phyloP scores from a whole-genome alignment of 2,329 filamentous ascomycete species.

The Cladophialophora carrionii region DNA sequence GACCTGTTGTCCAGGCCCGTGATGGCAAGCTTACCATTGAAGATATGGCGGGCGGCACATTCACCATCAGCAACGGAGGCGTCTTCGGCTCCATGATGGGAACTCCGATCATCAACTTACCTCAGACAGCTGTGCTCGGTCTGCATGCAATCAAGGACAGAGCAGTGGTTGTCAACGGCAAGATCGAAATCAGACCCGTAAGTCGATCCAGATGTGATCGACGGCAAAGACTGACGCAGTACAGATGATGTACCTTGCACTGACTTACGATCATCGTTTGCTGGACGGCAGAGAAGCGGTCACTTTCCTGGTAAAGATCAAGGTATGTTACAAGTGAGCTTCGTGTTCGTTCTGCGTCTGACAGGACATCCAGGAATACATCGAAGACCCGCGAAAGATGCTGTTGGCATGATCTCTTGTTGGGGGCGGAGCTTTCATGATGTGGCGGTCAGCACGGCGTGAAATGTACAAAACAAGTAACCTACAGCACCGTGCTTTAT shows the following conservation, averaged over 20 bases:
- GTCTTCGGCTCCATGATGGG: constrained; percentile 98
- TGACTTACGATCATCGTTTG: constrained; percentile 96
- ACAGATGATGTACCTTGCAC: constrained; percentile 95
- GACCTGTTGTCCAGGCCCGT: constrained; percentile 65
- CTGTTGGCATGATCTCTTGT: constrained; percentile 27
- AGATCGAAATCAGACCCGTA: constrained; percentile 85
- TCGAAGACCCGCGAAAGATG: constrained; percentile 37
- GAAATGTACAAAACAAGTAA: constrained; percentile 18
- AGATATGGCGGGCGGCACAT: constrained; percentile 98
- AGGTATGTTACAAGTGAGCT: constrained; percentile 51
- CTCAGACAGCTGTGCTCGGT: constrained; percentile 70
- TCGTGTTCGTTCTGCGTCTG: constrained; percentile 2
- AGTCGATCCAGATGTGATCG: constrained; percentile 36
- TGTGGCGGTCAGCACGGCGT: not conserved
- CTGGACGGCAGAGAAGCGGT: constrained; percentile 94
- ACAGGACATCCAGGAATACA: constrained; percentile 31
- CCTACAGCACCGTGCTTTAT: constrained; percentile 4
- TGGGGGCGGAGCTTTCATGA: not conserved
- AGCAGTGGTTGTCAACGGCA: constrained; percentile 85
- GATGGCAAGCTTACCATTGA: constrained; percentile 97
- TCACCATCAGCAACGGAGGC: constrained; percentile 95
- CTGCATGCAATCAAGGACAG: constrained; percentile 97
- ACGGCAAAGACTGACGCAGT: constrained; percentile 14
- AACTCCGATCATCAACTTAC: constrained; percentile 89
- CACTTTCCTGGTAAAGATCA: constrained; percentile 94